Base-by-base conservation (phyloP, 495 filamentous ascomycete genomes). In the Lepraria neglecta region DNA sequence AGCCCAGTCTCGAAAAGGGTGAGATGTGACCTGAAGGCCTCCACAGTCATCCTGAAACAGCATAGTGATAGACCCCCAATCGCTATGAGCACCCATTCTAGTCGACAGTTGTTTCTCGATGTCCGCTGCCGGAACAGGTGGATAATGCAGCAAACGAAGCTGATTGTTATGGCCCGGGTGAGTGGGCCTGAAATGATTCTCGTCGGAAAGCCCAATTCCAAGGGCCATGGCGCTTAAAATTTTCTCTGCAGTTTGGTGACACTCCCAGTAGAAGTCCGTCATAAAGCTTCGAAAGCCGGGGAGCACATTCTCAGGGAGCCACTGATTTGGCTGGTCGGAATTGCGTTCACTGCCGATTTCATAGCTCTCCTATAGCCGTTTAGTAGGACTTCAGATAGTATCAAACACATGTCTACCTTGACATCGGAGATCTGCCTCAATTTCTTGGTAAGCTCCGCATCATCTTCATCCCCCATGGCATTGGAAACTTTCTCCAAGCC, bases 401-500 rank as follows among this genome's bases (percentile, higher is more conserved):
- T 50, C 28, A 30, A 45, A 3, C 31, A 38, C 12, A n/a, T 17
- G 24, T 19, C 12, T 62, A 70, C 75, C 68, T 77, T 80, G 64
- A 72, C 69, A 61, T 80, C 78, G 5, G 70, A 67, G n/a, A 77
- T 65, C 50, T 73, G 67, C 12, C 78, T 66, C 15, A 77, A 38
- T 21, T 75, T 69, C 5, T 73, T 70, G 19, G 75, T 66, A 15
- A 60, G 19, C 3, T 63, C 54, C 21, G 55, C 65, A 52, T 75
- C 69, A 15, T 76, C 72, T 38, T 82, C 77, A 17, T 80, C 72
- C 67, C 80, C 82, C 57, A 80, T 78, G 14, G 77, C 75, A 63
- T 87, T 82, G 5, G 78, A 79, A 7, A 88, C 82, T 65, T 87
- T 88, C 70, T 88, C 85, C 43, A 83, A 69, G 6, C 84, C 83